Conservation (phyloP, 306 rosid species). For the Citrullus colocynthis region DNA sequence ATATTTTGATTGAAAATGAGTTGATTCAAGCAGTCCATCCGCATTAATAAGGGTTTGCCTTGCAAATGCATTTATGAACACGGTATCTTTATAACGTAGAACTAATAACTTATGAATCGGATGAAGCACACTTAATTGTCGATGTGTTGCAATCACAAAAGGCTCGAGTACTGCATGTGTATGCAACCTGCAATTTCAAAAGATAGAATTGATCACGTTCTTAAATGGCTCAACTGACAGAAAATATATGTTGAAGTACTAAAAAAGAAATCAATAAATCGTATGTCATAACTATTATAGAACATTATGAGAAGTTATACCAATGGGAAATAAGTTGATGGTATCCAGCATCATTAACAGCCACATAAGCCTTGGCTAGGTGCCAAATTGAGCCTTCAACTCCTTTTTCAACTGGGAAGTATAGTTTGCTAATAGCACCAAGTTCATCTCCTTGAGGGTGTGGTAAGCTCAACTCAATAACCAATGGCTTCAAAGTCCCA, state of each 20-base stretch:
- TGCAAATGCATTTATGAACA: conserved; percentile 69
- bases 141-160: conserved; percentile 54
- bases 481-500: conserved; percentile 69
- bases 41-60: conserved; percentile 59
- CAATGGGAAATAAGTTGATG: conserved; percentile 77
- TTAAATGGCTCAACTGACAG: no score
- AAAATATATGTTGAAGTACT: no score
- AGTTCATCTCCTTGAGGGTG: conserved; percentile 34
- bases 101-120: conserved; percentile 65
- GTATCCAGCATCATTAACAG: conserved; percentile 49
- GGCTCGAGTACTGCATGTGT: conserved; percentile 81
- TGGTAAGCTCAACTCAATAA: conserved; percentile 69
- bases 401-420: conserved; percentile 38
- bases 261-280: no score
- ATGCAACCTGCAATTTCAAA: conserved; percentile 31
- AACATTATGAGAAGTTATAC: conserved; percentile 9
- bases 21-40: conserved; percentile 50
- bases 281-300: neutral
- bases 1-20: conserved; percentile 49
- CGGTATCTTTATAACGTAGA: conserved; percentile 77
- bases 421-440: conserved; percentile 50
- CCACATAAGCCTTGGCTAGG: conserved; percentile 71
- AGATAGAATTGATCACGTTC: no score
- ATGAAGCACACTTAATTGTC: conserved; percentile 74
- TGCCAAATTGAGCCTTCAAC: conserved; percentile 54